Conservation (phyloP, 2,329 filamentous ascomycete species). For the Botrytis porri region DNA sequence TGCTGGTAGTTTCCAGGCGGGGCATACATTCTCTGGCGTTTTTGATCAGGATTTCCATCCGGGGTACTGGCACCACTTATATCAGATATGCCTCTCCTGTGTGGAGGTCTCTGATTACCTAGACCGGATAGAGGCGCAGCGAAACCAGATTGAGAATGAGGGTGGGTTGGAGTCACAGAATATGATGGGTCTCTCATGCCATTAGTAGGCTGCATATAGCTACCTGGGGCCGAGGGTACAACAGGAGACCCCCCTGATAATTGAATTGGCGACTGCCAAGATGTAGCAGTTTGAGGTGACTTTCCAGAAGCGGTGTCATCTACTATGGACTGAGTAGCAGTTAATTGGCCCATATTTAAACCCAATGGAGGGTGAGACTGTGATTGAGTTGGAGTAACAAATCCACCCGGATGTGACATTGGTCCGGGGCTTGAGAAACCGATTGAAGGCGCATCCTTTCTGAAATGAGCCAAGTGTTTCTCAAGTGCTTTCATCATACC, state of each 20-base stretch:
- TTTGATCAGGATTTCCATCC: conserved; percentile 34
- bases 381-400: conserved; percentile 28
- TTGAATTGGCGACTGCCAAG: conserved; percentile 38
- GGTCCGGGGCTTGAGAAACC: conserved; percentile 26
- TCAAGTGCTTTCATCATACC: conserved; percentile 82
- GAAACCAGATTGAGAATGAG: conserved; percentile 29
- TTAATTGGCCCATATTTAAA: conserved; percentile 35
- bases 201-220: conserved; percentile 28
- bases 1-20: conserved; percentile 30
- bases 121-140: conserved; percentile 26
- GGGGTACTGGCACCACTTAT: conserved; percentile 30
- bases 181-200: conserved; percentile 34
- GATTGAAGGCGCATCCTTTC: conserved; percentile 52
- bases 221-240: conserved; percentile 28
- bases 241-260: conserved; percentile 35
- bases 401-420: conserved; percentile 32
- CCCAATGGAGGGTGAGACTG: conserved; percentile 30
- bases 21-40: conserved; percentile 37
- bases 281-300: conserved; percentile 34
- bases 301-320: conserved; percentile 38
- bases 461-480: conserved; percentile 81
- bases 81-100: conserved; percentile 36
- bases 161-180: conserved; percentile 34
- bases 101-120: conserved; percentile 28
- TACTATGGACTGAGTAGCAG: conserved; percentile 35